Base-by-base conservation (phyloP, 1,284 basidiomycete species). In the Melampsora americana region DNA sequence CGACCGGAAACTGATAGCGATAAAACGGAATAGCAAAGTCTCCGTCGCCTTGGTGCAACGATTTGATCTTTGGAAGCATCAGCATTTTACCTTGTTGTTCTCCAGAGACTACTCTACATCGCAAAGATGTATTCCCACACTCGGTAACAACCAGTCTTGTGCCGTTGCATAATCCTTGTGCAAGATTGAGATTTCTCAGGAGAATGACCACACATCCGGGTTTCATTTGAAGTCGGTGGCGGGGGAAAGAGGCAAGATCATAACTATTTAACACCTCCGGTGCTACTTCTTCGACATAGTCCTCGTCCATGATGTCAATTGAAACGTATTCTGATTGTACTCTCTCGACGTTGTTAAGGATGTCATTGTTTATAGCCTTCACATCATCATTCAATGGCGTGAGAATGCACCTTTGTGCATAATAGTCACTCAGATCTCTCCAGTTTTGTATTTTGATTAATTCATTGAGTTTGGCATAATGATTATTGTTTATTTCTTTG, bases 1-100 rank as follows among this genome's bases (percentile, higher is more conserved):
- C 3, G 11, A 68, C 26, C 5, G 66, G 48, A 7, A 68, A 68
- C 30, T 68, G 66, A 30, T 68, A 68, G 0, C 48, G 35, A 9
- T 23, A 68, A 30, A 68, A 68, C 0, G 66, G 48, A 0, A n/a
- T 16, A 20, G 14, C 48, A 35, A 30, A 53, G 0, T 12, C n/a
- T 1, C 26, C 30, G 39, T 68, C 48, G 9, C 48, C 66, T 12
- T 5, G 4, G 23, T 68, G 66, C 11, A 28, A 53, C 11, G 56
- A 48, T 7, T 16, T 32, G 6, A 68, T 53, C 20, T 68, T 68
- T 30, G 66, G 66, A 11, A 68, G 48, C 30, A 53, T 28, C 1
- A 68, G 46, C 11, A 35, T 20, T 0, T 56, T 20, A 18, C 66
- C 66, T 5, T 12, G 9, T 12, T 28, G n/a, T 7, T 0, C 20